Evolutionary conservation across 2,329 filamentous ascomycete genomes (phyloP).

Genomic region (Biscogniauxia mediterranea): DNA sequence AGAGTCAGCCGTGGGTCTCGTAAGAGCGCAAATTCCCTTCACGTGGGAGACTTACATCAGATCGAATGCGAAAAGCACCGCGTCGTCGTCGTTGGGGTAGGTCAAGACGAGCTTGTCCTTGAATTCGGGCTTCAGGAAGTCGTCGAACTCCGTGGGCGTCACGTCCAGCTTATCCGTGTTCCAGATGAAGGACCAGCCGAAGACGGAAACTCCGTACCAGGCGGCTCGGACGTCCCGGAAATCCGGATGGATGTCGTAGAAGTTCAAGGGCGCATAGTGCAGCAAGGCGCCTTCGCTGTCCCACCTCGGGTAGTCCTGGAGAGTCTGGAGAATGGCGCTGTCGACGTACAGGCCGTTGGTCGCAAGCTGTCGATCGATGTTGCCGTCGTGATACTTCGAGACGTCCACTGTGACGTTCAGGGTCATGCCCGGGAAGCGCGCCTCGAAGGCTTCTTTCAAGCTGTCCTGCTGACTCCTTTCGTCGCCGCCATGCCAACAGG

Average conservation of each 20-base stretch:
- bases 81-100: slow-evolving; percentile 59
- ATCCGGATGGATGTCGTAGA: slow-evolving; percentile 40
- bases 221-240: slow-evolving; percentile 44
- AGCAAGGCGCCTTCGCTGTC: slow-evolving; percentile 45
- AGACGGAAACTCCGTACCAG: slow-evolving; percentile 42
- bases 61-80: slow-evolving; percentile 50
- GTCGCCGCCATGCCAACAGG: slow-evolving; percentile 49
- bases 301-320: slow-evolving; percentile 53
- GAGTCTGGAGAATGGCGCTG: slow-evolving; percentile 47
- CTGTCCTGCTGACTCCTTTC: slow-evolving; percentile 38
- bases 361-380: slow-evolving; percentile 45
- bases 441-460: slow-evolving; percentile 44
- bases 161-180: slow-evolving; percentile 35
- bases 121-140: slow-evolving; percentile 47
- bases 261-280: slow-evolving; percentile 47
- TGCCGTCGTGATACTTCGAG: slow-evolving; percentile 53
- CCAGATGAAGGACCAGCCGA: slow-evolving; percentile 38
- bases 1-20: no score
- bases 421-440: slow-evolving; percentile 47
- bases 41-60: slow-evolving; percentile 39
- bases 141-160: slow-evolving; percentile 39
- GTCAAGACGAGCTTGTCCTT: slow-evolving; percentile 54
- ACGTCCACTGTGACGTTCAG: slow-evolving; percentile 54
- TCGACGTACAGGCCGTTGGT: slow-evolving; percentile 41
- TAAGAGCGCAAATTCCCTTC: background rate